Percentiles rank a stretch among this genome's conserved stretches.
phyloP scores from a whole-genome alignment of 495 filamentous ascomycete species.

The Baudoinia panamericana region DNA sequence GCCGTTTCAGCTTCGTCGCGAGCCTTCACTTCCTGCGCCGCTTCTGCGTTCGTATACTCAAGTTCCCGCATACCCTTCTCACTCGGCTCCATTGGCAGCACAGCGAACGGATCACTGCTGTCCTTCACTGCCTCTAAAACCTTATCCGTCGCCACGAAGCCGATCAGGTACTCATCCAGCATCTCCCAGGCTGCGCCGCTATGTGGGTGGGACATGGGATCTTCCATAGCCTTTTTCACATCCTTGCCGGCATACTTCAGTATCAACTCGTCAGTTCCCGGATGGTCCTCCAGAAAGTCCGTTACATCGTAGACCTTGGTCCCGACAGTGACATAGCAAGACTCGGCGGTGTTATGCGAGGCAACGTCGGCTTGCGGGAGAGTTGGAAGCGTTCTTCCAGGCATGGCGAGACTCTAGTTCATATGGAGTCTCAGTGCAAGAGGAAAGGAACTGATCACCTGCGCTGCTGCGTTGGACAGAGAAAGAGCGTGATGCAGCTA shows the following conservation, averaged over 20 bases:
- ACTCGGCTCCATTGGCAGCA: slow-evolving; percentile 35
- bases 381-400: slow-evolving; percentile 53
- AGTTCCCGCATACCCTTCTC: slow-evolving; percentile 31
- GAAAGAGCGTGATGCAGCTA: neutral
- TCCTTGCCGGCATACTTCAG: slow-evolving; percentile 87
- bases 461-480: neutral
- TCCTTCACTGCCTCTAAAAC: slow-evolving; percentile 36
- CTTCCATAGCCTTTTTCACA: slow-evolving; percentile 65
- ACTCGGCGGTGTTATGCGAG: slow-evolving; percentile 63
- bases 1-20: slow-evolving; percentile 13
- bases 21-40: slow-evolving; percentile 11
- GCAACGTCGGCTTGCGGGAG: slow-evolving; percentile 66
- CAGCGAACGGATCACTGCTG: slow-evolving; percentile 34
- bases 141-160: slow-evolving; percentile 46
- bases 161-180: slow-evolving; percentile 69
- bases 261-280: slow-evolving; percentile 78
- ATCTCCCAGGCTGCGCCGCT: slow-evolving; percentile 89
- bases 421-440: neutral
- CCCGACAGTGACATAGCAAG: slow-evolving; percentile 87
- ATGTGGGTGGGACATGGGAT: slow-evolving; percentile 71
- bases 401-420: slow-evolving; percentile 10
- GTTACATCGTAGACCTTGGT: slow-evolving; percentile 91
- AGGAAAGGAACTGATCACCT: neutral
- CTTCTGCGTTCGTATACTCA: slow-evolving; percentile 22
- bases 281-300: slow-evolving; percentile 73